These are phyloP conservation scores for Conringia planisiliqua DNA, from an alignment of 345 rosid species.

Conservation along the genomic window DNA sequence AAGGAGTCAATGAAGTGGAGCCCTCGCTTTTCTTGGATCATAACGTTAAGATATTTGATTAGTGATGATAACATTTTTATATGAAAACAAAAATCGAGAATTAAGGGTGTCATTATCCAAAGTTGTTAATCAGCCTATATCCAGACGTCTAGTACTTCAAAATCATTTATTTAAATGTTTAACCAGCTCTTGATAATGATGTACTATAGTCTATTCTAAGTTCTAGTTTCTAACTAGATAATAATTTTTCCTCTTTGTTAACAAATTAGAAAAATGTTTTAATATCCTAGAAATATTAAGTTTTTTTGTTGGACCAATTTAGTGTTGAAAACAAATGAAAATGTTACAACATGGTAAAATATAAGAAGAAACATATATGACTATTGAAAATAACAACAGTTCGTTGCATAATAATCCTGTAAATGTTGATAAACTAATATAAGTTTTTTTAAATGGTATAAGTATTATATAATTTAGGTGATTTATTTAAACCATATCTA, in stretches of 20 bases:
- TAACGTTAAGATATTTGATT: neutral
- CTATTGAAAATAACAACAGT: neutral
- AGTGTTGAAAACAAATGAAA: too few species aligned
- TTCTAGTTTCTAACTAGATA: neutral
- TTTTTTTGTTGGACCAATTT: too few species aligned
- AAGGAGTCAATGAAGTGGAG: neutral
- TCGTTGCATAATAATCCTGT: neutral
- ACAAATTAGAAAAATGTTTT: too few species aligned
- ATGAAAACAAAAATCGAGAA: neutral
- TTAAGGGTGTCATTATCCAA: slow-evolving; percentile 23
- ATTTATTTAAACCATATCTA: neutral
- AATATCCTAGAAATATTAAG: too few species aligned
- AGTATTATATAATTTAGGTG: neutral
- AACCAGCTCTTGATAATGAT: neutral
- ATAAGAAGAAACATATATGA: neutral
- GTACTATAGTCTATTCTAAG: neutral
- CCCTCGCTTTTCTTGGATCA: neutral
- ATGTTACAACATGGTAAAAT: too few species aligned
- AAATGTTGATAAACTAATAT: too few species aligned
- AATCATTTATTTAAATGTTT: neutral
- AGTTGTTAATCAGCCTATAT: slow-evolving; percentile 22
- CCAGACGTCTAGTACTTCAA: slow-evolving; percentile 1
- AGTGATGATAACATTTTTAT: neutral
- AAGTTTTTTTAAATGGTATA: too few species aligned
- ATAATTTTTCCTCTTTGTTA: neutral